Evolutionary conservation across 768 basidiomycete species (phyloP), one percentile per base, ranked within the genome.

Genomic region (Leccinellum luteum): DNA sequence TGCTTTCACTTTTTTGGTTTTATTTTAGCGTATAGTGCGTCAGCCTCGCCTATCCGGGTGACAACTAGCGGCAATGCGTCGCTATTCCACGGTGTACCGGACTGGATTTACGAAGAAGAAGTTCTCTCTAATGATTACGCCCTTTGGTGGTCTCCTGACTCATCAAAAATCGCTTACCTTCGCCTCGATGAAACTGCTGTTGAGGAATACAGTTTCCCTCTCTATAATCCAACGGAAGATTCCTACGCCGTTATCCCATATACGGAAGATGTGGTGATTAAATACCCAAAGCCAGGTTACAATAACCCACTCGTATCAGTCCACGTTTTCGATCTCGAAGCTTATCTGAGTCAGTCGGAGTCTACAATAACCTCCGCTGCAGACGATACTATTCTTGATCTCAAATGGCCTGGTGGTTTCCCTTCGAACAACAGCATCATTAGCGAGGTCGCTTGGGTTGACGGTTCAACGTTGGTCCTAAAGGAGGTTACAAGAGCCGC

Each of bases 21-120:
- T 51, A 69, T 52, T 49, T 48, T 43, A 9, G 52, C 30, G n/a
- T 51, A 28, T 28, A 79, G 76, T 21, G 64, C 73, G 8, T 70
- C 74, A 3, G 68, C 78, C 2, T 62, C 75, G 14, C 76, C 86
- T 10, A 87, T 95, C 51, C 86, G 88, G 10, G 79, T 98, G 10
- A 99, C 96, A 2, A 75, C 78, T 1, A 83, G 86, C 14, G 97
- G 97, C 0, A 90, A 88, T 52, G 80, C 84, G 0, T 88, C 89
- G 0, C 78, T 95, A 15, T 97, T 98, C 78, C 86, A 98, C 66
- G 97, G 97, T 7, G 90, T 97, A 2, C 92, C 94, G 0, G 94
- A 97, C 69, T 98, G 97, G 96, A 96, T 98, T 5, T 95, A 95
- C 71, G 94, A 96, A 70, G 93, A 96, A 68, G 94, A 97, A 69